Conservation (phyloP, 805 yeast species). For the Lipomyces sp. region DNA sequence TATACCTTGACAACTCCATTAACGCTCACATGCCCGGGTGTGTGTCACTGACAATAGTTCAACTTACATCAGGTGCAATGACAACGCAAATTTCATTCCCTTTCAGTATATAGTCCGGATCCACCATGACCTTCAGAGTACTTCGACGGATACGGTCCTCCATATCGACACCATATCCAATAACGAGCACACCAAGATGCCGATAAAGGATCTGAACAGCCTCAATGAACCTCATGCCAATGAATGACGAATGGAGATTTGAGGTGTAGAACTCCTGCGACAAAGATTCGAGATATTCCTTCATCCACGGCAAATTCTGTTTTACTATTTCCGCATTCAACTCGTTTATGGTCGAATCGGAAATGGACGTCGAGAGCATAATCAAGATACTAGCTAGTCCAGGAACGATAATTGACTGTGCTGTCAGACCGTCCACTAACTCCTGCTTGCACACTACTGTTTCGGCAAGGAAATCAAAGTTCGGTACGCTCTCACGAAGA, state of each 20-base stretch:
- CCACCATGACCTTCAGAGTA: conserved; percentile 14
- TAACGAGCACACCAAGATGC: conserved; percentile 18
- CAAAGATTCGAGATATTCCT: conserved; percentile 15
- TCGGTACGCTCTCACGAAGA: conserved; percentile 23
- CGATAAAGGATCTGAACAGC: conserved; percentile 17
- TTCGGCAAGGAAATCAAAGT: conserved; percentile 27
- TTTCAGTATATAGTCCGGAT: conserved; percentile 17
- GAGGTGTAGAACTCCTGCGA: conserved; percentile 23
- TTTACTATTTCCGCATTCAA: background rate
- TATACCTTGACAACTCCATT: conserved; percentile 7
- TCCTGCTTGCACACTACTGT: conserved; percentile 27
- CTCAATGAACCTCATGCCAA: conserved; percentile 23
- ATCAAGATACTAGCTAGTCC: conserved; percentile 24
- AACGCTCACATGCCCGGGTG: background rate
- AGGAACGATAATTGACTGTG: conserved; percentile 27
- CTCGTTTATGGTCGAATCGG: conserved; percentile 17
- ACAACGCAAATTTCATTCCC: conserved; percentile 22
- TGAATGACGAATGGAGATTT: conserved; percentile 13
- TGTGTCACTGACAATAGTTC: background rate
- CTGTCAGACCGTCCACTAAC: conserved; percentile 21
- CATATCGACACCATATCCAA: conserved; percentile 19
- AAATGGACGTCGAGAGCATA: conserved; percentile 20
- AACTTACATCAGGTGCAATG: conserved; percentile 19
- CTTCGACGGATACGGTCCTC: conserved; percentile 15
- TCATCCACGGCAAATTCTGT: conserved; percentile 19